These are phyloP conservation scores for Lathyrus aphaca DNA, from an alignment of 306 rosid species.

Conservation along the genomic window DNA sequence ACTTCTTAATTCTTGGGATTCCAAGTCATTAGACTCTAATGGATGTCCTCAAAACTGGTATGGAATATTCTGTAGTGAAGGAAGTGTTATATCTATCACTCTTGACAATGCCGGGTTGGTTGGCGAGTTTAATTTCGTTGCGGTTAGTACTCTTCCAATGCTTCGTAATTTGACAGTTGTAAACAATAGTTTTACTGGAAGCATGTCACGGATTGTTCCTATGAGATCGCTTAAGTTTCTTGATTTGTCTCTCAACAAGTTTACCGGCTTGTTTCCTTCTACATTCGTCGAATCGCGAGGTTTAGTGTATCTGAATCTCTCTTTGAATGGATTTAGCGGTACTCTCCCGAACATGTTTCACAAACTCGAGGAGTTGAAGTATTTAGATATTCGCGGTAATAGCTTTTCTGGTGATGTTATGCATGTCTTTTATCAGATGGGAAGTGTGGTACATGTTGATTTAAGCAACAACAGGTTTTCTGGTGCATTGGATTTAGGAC, in stretches of 20 bases:
- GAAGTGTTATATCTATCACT: constrained; percentile 60
- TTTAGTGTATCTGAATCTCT: constrained; percentile 63
- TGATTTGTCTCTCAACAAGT: constrained; percentile 69
- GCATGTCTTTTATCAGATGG: constrained; percentile 55
- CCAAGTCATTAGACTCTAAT: constrained; percentile 62
- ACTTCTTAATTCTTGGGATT: constrained; percentile 69
- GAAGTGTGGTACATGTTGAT: constrained; percentile 65
- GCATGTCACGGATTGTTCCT: constrained; percentile 43
- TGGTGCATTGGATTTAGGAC: constrained; percentile 73
- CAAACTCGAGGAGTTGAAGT: constrained; percentile 57
- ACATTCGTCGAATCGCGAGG: constrained; percentile 41
- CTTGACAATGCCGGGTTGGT: constrained; percentile 63
- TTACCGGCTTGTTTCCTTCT: constrained; percentile 54
- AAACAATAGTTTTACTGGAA: constrained; percentile 73
- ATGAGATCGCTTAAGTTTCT: constrained; percentile 56
- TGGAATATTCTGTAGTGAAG: constrained; percentile 62
- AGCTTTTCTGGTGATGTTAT: constrained; percentile 70
- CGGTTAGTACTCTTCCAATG: constrained; percentile 60
- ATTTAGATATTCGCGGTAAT: constrained; percentile 57
- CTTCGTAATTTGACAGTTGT: constrained; percentile 63
- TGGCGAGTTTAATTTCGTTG: constrained; percentile 63
- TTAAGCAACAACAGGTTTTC: constrained; percentile 66
- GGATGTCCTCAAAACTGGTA: constrained; percentile 77
- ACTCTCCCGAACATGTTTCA: constrained; percentile 52
- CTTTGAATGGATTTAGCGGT: constrained; percentile 69